Percentiles rank a stretch among this genome's conserved stretches.
phyloP scores from a whole-genome alignment of 1,284 basidiomycete species.

The Puccinia horiana region DNA sequence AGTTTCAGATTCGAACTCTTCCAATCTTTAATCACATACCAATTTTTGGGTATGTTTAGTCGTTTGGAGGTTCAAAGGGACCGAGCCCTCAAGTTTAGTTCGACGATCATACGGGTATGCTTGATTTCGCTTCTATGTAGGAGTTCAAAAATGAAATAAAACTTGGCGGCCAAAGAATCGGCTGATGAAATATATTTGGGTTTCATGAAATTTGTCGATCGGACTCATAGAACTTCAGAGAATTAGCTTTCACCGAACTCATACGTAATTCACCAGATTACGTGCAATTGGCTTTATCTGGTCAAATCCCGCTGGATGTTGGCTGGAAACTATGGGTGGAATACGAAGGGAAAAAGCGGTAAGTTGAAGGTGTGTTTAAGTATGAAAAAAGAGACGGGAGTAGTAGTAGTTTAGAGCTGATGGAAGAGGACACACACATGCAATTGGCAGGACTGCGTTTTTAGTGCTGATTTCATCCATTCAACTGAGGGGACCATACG shows the following conservation, averaged over 20 bases:
- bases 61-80: slow-evolving; percentile 21
- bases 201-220: neutral
- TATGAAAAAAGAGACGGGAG: neutral
- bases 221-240: slow-evolving; percentile 42
- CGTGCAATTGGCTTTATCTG: slow-evolving; percentile 33
- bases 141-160: too few species aligned
- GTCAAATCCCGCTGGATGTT: slow-evolving; percentile 25
- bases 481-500: neutral
- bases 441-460: slow-evolving; percentile 38
- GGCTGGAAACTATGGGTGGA: slow-evolving; percentile 44
- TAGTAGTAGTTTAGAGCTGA: neutral
- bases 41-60: slow-evolving; percentile 43
- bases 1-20: slow-evolving; percentile 42
- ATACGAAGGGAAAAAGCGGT: slow-evolving; percentile 45
- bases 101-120: slow-evolving; percentile 21
- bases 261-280: slow-evolving; percentile 41
- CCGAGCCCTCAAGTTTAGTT: slow-evolving; percentile 14
- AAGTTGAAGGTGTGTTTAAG: neutral
- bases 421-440: neutral
- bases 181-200: neutral
- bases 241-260: slow-evolving; percentile 5
- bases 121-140: too few species aligned
- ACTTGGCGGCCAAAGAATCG: too few species aligned
- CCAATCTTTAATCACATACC: slow-evolving; percentile 37
- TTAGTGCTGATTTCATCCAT: slow-evolving; percentile 35